Percentiles rank a stretch among this genome's conserved stretches.
Conservation (phyloP, 2,329 filamentous ascomycete genomes). For the Ampelomyces quisqualis region DNA sequence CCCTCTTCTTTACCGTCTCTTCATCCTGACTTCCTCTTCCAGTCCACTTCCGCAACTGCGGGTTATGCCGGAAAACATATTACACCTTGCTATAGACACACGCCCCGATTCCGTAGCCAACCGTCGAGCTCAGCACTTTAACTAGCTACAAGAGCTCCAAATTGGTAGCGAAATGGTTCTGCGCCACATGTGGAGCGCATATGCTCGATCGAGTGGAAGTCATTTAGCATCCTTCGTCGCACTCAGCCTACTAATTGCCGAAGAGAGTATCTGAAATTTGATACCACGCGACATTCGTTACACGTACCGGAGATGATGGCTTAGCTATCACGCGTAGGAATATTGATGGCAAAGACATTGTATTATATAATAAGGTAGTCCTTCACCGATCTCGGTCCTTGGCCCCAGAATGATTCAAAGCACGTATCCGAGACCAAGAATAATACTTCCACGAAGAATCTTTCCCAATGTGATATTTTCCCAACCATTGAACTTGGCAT, state of each 20-base stretch:
- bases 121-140: constrained; percentile 40
- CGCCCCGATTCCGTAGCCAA: constrained; percentile 43
- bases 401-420: background rate
- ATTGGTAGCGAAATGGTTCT: constrained; percentile 50
- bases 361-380: constrained; percentile 25
- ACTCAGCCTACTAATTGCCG: constrained; percentile 31
- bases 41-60: constrained; percentile 54
- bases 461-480: too few relatives aligned
- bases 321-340: constrained; percentile 35
- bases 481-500: too few relatives aligned
- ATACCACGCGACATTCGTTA: constrained; percentile 34
- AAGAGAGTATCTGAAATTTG: constrained; percentile 31
- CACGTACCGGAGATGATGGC: constrained; percentile 42
- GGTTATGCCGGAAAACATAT: constrained; percentile 51
- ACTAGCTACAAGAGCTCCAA: constrained; percentile 49
- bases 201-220: constrained; percentile 21
- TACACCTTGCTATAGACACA: constrained; percentile 53
- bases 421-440: too few relatives aligned
- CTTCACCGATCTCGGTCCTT: background rate
- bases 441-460: too few relatives aligned
- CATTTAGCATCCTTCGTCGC: constrained; percentile 12
- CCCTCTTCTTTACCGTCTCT: constrained; percentile 34
- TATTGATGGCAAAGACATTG: constrained; percentile 21
- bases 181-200: constrained; percentile 53
- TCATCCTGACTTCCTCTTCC: constrained; percentile 39